Conservation (phyloP, 192 early-diverging fungal species). For the Lunasporangiospora selenospora region DNA sequence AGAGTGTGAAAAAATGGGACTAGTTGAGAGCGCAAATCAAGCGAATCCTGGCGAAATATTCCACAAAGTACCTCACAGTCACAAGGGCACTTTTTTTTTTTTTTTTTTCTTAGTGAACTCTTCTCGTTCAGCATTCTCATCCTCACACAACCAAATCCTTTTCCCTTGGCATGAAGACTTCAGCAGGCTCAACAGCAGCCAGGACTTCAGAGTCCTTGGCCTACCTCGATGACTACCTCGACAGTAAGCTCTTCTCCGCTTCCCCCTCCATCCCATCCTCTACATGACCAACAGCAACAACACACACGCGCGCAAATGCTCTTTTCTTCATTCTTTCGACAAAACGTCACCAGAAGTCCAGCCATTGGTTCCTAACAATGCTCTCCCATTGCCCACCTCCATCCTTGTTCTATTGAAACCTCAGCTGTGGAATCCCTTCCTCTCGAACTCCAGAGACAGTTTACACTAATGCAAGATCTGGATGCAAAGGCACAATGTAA, state of each 20-base stretch:
- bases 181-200: conserved; percentile 20
- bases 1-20: too few species aligned
- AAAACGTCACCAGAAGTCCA: background rate
- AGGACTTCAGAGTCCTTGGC: conserved; percentile 57
- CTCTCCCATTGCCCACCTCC: background rate
- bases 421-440: conserved; percentile 79
- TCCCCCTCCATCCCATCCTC: too few species aligned
- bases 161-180: conserved; percentile 19
- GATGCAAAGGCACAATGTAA: conserved; percentile 78
- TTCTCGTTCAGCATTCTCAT: background rate
- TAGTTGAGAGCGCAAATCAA: too few species aligned
- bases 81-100: background rate
- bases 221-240: conserved; percentile 92
- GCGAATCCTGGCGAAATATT: too few species aligned
- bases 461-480: conserved; percentile 94
- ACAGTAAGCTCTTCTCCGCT: conserved; percentile 63
- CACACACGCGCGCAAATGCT: conserved; percentile 44
- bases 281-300: conserved; percentile 38
- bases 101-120: background rate
- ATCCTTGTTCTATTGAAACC: background rate
- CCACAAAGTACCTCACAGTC: background rate
- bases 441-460: conserved; percentile 82
- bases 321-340: background rate
- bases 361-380: background rate
- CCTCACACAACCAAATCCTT: background rate